These are phyloP conservation scores for Pythium monospermum DNA, from an alignment of 352 stramenopile species.

Conservation along the genomic window DNA sequence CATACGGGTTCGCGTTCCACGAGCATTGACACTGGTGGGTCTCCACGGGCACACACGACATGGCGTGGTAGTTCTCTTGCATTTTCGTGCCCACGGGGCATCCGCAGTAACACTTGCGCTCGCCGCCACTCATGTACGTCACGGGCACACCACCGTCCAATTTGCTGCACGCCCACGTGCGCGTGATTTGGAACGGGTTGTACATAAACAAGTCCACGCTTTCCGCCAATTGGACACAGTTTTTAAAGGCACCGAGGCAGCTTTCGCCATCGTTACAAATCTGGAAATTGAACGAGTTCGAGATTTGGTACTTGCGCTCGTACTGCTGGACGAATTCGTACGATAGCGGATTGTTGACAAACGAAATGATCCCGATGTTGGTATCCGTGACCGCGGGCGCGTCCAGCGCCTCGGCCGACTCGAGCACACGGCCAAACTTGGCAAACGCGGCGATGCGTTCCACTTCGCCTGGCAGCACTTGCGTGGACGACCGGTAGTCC, in stretches of 20 bases:
- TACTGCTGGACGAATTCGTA: slow-evolving; percentile 30
- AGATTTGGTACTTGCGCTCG: slow-evolving; percentile 20
- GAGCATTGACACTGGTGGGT: slow-evolving; percentile 35
- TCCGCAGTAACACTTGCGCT: slow-evolving; percentile 51
- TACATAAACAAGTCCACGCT: slow-evolving; percentile 53
- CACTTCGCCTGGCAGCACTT: slow-evolving; percentile 21
- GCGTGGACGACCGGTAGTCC: slow-evolving; percentile 13
- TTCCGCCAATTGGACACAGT: slow-evolving; percentile 31
- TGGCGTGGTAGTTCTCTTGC: slow-evolving; percentile 12
- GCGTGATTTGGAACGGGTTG: slow-evolving; percentile 48
- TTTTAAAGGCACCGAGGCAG: slow-evolving; percentile 21
- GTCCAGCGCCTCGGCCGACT: no score
- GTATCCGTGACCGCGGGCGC: no score
- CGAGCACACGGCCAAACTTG: slow-evolving; percentile 27
- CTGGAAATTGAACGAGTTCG: slow-evolving; percentile 40
- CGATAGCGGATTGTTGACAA: slow-evolving; percentile 35
- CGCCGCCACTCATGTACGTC: slow-evolving; percentile 27
- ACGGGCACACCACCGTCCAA: slow-evolving; percentile 41
- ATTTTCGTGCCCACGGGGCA: slow-evolving; percentile 38
- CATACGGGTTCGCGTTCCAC: slow-evolving; percentile 30
- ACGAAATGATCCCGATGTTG: slow-evolving; percentile 34
- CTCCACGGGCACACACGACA: slow-evolving; percentile 24
- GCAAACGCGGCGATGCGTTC: slow-evolving; percentile 34
- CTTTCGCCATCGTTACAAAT: slow-evolving; percentile 21
- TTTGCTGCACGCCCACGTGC: slow-evolving; percentile 29